phyloP scores from a whole-genome alignment of 179 eudicot species.

The Beta macrorhiza region DNA sequence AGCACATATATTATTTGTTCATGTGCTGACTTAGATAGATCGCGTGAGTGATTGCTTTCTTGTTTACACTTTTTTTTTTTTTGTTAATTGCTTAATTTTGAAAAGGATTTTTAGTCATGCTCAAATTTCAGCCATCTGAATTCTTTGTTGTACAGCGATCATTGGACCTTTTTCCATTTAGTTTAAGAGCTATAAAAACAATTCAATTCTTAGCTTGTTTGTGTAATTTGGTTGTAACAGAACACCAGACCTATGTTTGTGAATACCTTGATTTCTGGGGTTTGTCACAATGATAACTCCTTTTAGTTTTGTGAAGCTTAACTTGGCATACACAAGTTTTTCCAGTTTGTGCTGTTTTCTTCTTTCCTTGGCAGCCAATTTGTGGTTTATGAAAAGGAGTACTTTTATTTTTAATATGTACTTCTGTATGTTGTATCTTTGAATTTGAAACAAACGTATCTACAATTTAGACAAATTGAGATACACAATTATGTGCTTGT shows the following conservation, averaged over 20 bases:
- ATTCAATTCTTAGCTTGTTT: conserved; percentile 7
- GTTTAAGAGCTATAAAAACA: conserved; percentile 18
- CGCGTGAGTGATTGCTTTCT: conserved; percentile 11
- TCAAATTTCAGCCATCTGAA: conserved; percentile 12
- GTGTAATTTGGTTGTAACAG: conserved; percentile 15
- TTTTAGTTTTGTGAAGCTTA: neutral
- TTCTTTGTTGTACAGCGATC: conserved; percentile 33
- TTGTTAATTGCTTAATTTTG: neutral
- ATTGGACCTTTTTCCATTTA: conserved; percentile 8
- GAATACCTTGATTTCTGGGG: conserved; percentile 8
- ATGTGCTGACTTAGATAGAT: conserved; percentile 17
- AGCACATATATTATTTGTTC: conserved; percentile 21
- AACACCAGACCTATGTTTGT: neutral
- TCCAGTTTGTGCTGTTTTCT: no score
- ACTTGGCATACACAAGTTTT: no score
- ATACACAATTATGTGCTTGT: no score
- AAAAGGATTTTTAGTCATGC: conserved; percentile 1
- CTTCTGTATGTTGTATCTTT: no score
- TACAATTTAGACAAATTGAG: no score
- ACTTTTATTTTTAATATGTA: no score
- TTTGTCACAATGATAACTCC: neutral
- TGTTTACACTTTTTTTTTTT: conserved; percentile 1
- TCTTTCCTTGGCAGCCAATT: neutral
- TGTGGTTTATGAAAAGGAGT: neutral
- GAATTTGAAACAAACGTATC: no score